phyloP scores from a whole-genome alignment of 2,329 filamentous ascomycete species.

The Metarhizium guizhouense region DNA sequence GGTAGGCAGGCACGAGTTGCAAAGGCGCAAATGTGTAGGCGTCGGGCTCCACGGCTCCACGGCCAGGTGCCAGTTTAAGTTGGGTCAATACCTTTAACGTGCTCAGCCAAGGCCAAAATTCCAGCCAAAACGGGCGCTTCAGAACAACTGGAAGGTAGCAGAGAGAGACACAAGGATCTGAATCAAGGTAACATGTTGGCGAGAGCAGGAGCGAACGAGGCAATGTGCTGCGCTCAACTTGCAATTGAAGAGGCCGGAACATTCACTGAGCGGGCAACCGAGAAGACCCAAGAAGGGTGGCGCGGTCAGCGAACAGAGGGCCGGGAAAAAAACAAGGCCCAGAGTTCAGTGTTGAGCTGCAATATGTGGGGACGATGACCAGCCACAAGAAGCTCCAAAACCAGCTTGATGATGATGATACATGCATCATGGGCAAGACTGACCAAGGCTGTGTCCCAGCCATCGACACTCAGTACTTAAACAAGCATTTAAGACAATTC shows the following conservation, averaged over 20 bases:
- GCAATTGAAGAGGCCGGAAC: neutral
- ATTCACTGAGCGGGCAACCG: neutral
- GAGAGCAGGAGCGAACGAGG: neutral
- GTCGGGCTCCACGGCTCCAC: neutral
- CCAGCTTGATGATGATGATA: neutral
- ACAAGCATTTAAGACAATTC: too few relatives aligned
- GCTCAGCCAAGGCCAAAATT: too few relatives aligned
- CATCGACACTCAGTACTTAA: too few relatives aligned
- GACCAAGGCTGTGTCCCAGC: too few relatives aligned
- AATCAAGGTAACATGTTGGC: too few relatives aligned
- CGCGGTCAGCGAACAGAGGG: neutral
- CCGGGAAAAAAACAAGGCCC: neutral
- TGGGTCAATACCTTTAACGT: too few relatives aligned
- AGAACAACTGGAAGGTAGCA: too few relatives aligned
- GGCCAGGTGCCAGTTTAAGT: neutral
- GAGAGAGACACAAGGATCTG: too few relatives aligned
- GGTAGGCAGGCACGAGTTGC: neutral
- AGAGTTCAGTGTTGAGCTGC: neutral
- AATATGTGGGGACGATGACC: neutral
- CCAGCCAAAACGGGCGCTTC: too few relatives aligned
- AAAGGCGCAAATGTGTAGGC: neutral
- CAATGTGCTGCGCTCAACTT: neutral
- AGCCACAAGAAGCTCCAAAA: neutral
- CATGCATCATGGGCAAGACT: neutral
- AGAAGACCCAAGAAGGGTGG: neutral